Base-by-base conservation (phyloP, 2,329 filamentous ascomycete species). In the Ascochyta clinopodiicola region DNA sequence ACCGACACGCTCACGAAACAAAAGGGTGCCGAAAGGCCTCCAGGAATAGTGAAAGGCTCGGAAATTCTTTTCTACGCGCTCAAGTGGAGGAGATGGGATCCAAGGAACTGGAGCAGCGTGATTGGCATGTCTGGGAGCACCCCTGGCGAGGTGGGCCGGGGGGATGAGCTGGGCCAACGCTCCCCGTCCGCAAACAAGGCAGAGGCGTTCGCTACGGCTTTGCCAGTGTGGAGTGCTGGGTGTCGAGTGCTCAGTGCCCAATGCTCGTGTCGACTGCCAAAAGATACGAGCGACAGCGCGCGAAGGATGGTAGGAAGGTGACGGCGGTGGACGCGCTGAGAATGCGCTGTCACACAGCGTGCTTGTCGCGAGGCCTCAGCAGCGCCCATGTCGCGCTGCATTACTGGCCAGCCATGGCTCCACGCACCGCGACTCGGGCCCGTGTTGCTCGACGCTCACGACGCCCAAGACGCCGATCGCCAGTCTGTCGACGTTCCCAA, bases 401-500 rank as follows among this genome's bases (percentile, higher is more conserved):
- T 59, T 57, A 61, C 52, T 59, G 59, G 60, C 51, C 60, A 46
- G 51, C 50, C 55, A 48, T 44, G 31, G 51, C 40, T 47, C 47
- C 39, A 54, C 47, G 47, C 38, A 44, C 53, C 53, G 55, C 46
- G 17, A 58, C 56, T 45, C 29, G 51, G 58, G 48, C 61, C 63
- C 64, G 66, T 67, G 61, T 62, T 54, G 39, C 44, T 56, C 53
- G 49, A 62, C 59, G 47, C 45, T 43, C 36, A 56, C 44, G 50
- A 45, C 36, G 67, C 65, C 56, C 36, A 56, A 43, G 50, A 45
- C 36, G 67, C 65, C 56, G 64, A 67, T 66, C 63, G 38, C 51
- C 56, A 55, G 59, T 59, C 58, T 45, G 51, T 57, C 58, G 60
- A 58, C 56, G 62, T 68, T 68, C 61, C 67, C 56, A 64, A 62